A percentile compares a stretch with the other conserved stretches of the same genome.
Conservation (phyloP, 2,329 filamentous ascomycete genomes). For the Fusarium sambucinum region DNA sequence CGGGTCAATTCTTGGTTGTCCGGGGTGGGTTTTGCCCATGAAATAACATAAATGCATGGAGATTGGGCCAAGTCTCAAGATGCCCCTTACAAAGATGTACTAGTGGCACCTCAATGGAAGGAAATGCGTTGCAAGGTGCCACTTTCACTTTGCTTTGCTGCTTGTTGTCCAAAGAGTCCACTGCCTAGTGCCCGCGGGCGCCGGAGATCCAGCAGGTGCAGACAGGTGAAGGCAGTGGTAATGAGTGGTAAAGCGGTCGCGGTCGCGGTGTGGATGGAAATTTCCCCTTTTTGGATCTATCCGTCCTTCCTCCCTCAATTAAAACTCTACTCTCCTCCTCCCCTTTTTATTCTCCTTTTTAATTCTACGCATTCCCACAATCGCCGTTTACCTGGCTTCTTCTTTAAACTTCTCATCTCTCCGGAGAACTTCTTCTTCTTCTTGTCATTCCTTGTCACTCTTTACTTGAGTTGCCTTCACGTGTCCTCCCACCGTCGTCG, state of each 20-base stretch:
- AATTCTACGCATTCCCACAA: slow-evolving; percentile 42
- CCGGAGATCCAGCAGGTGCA: slow-evolving; percentile 39
- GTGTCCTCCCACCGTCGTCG: slow-evolving; percentile 46
- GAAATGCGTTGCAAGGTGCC: slow-evolving; percentile 44
- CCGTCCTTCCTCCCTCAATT: slow-evolving; percentile 38
- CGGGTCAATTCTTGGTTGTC: slow-evolving; percentile 25
- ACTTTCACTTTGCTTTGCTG: slow-evolving; percentile 38
- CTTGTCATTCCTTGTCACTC: slow-evolving; percentile 54
- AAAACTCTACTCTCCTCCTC: slow-evolving; percentile 44
- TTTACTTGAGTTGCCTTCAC: slow-evolving; percentile 38
- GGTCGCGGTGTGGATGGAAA: slow-evolving; percentile 46
- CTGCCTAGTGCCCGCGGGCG: slow-evolving; percentile 19
- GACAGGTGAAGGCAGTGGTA: slow-evolving; percentile 6
- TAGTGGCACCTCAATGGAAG: slow-evolving; percentile 40
- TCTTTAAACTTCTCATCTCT: slow-evolving; percentile 40
- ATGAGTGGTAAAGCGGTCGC: slow-evolving; percentile 2
- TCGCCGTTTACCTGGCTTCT: slow-evolving; percentile 38
- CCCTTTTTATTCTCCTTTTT: slow-evolving; percentile 47
- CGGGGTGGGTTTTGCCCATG: slow-evolving; percentile 26
- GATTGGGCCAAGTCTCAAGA: slow-evolving; percentile 40
- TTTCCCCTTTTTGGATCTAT: slow-evolving; percentile 56
- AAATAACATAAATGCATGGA: slow-evolving; percentile 33
- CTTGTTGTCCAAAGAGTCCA: slow-evolving; percentile 7
- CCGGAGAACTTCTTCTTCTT: slow-evolving; percentile 51
- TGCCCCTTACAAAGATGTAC: slow-evolving; percentile 38